Conservation (phyloP, 352 stramenopile species). For the Phytopythium ostracodes region DNA sequence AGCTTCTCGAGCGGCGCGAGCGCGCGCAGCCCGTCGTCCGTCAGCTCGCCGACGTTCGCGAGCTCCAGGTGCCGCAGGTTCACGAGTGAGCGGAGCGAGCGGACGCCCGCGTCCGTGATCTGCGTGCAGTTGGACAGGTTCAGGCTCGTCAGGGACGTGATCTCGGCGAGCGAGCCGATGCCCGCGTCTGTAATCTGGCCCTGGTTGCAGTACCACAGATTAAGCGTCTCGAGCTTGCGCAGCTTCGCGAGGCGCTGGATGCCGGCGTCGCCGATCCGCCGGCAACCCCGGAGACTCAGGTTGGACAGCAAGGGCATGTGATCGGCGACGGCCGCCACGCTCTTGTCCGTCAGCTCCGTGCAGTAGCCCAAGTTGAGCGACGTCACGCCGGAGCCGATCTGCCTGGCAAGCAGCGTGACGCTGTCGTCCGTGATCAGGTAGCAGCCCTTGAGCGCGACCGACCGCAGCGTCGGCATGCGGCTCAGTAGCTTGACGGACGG, state of each 20-base stretch:
- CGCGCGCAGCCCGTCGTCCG: slow-evolving; percentile 44
- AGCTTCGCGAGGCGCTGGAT: slow-evolving; percentile 41
- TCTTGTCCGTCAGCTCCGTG: slow-evolving; percentile 63
- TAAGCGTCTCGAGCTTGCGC: slow-evolving; percentile 43
- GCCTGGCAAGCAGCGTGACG: slow-evolving; percentile 29
- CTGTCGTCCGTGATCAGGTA: slow-evolving; percentile 50
- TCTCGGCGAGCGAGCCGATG: slow-evolving; percentile 37
- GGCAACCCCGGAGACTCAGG: slow-evolving; percentile 61
- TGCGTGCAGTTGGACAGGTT: slow-evolving; percentile 82
- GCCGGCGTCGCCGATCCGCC: slow-evolving; percentile 46
- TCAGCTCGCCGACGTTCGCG: slow-evolving; percentile 73
- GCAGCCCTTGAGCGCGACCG: slow-evolving; percentile 63
- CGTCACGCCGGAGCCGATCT: slow-evolving; percentile 25
- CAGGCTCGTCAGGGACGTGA: slow-evolving; percentile 59
- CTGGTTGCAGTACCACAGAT: slow-evolving; percentile 83
- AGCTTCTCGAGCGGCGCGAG: slow-evolving; percentile 54
- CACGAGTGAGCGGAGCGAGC: slow-evolving; percentile 38
- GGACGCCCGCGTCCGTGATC: slow-evolving; percentile 59
- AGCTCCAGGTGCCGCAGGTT: slow-evolving; percentile 69
- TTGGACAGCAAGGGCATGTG: slow-evolving; percentile 35
- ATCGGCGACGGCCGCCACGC: slow-evolving; percentile 39
- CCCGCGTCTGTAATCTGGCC: slow-evolving; percentile 62
- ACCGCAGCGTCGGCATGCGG: slow-evolving; percentile 29
- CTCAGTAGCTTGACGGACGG: slow-evolving; percentile 33
- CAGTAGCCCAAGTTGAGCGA: slow-evolving; percentile 77